Evolutionary conservation across 1,284 basidiomycete genomes (phyloP), one percentile per base, ranked within the genome.

Genomic region (Anthracocystis setariae): DNA sequence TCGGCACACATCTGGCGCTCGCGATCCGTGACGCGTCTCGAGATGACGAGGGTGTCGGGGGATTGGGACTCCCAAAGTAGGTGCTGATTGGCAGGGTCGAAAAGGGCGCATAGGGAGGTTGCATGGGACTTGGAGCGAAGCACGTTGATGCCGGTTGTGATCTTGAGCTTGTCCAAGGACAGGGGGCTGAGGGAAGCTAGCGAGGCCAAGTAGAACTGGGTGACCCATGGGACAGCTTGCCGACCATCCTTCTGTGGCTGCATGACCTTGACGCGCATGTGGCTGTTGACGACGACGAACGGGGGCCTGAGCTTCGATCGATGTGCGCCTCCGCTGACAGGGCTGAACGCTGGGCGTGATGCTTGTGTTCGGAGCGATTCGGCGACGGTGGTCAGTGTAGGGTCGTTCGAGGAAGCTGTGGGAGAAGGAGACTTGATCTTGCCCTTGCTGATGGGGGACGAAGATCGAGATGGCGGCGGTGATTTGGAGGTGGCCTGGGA

Each of bases 151-250:
- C 69, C 69, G 0, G 39, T 21, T 0, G 39, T 40, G 45, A 55
- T 13, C 17, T 25, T 39, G 15, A 71, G 55, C 27, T 72, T 40
- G 27, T 66, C 55, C 37, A 66, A 21, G 25, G 23, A 46, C 13
- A 67, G 17, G 4, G 42, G 18, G 8, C 32, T 60, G 37, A 48
- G 37, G 2, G 63, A 53, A 3, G 44, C 69, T 29, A 67, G 55
- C 18, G 51, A 59, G 13, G 60, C 63, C 38, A 72, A 59, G 24
- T 56, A 67, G 43, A 35, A 72, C 12, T 72, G 69, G 0, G 51
- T 50, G 0, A 51, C 59, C 63, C 63, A 72, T 2, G 69, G 69
- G 9, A 72, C 64, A 12, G 46, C 43, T 8, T 46, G 44, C 5
- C 52, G 33, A 8, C 50, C 60, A 25, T 39, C 63, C 2, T 21